phyloP scores from a whole-genome alignment of 2,329 filamentous ascomycete species.

The Penicillium italicum region DNA sequence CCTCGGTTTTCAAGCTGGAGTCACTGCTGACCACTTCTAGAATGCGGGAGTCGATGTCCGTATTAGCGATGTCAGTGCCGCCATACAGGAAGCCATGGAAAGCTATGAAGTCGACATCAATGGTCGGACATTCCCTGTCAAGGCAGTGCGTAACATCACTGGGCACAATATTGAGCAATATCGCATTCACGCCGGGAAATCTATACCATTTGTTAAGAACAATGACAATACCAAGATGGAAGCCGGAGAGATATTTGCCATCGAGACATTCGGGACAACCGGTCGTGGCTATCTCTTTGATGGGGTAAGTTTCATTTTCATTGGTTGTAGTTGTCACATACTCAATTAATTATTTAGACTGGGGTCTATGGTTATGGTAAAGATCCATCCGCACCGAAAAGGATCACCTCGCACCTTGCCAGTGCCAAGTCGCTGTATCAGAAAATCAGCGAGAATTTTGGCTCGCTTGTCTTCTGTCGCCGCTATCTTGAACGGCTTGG shows the following conservation, averaged over 20 bases:
- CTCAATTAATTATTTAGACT: constrained; percentile 29
- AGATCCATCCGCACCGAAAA: constrained; percentile 37
- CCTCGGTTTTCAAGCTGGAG: not conserved
- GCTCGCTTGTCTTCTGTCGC: constrained; percentile 58
- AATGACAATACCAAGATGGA: constrained; percentile 53
- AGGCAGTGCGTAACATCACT: constrained; percentile 53
- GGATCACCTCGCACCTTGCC: constrained; percentile 40
- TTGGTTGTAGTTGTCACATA: not conserved
- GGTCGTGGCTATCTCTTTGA: constrained; percentile 50
- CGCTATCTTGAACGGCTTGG: constrained; percentile 64
- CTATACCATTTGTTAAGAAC: constrained; percentile 54
- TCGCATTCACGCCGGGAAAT: constrained; percentile 56
- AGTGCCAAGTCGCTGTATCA: constrained; percentile 57
- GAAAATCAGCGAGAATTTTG: constrained; percentile 60
- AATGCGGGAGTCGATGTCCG: constrained; percentile 55
- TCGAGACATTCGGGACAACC: constrained; percentile 57
- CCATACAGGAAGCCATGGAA: constrained; percentile 61
- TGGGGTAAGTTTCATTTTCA: constrained; percentile 37
- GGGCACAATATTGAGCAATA: constrained; percentile 56
- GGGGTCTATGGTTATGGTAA: constrained; percentile 55
- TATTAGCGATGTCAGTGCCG: constrained; percentile 54
- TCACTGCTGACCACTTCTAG: constrained; percentile 24
- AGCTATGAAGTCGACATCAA: constrained; percentile 58
- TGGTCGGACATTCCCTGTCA: constrained; percentile 53
- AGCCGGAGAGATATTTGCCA: constrained; percentile 57